Evolutionary conservation across 2,329 filamentous ascomycete species (phyloP), one percentile per base, ranked within the genome.

Genomic region (Fusarium torreyae): DNA sequence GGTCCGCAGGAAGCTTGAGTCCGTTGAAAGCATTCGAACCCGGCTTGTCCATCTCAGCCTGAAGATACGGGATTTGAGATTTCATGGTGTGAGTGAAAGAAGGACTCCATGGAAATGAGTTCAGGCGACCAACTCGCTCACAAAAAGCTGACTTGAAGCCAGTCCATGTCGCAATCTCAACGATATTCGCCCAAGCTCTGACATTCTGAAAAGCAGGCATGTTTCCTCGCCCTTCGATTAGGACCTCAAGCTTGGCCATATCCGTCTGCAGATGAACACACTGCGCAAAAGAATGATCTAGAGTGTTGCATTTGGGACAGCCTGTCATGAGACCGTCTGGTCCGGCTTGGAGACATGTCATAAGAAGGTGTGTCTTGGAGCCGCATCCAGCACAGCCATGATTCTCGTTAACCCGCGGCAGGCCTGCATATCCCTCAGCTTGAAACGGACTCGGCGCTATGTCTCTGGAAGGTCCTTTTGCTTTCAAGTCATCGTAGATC

Each of bases 261-360:
- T 7, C 17, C 3, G 3, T 14, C n/a, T 3, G 3, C 14, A 40
- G 38, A 7, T 11, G 3, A 6, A 5, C 6, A 17, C 45, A 48
- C 5, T 48, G 8, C 5, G 10, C 20, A 14, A 36, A 22, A 18
- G 28, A 34, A 31, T 48, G 45, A 2, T 33, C 28, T 15, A 36
- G 45, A 20, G 45, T 34, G 31, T 36, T 48, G 45, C 45, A 48
- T 28, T 36, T 48, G 18, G 45, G 31, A 17, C 45, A 48, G 15
- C 45, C 45, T 17, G 13, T 17, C 45, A 36, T 48, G 7, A 48
- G 28, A 22, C 45, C 45, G 17, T 48, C 45, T 7, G 26, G 1
- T 28, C 45, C 45, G 18, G 45, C 45, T 9, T 14, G 26, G 14
- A 48, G 18, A 34, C 45, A 48, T 8, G 1, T 9, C 10, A 14